Evolutionary conservation across 2,329 filamentous ascomycete species (phyloP), one percentile per base, ranked within the genome.

Genomic region (Epichloe glyceriae): DNA sequence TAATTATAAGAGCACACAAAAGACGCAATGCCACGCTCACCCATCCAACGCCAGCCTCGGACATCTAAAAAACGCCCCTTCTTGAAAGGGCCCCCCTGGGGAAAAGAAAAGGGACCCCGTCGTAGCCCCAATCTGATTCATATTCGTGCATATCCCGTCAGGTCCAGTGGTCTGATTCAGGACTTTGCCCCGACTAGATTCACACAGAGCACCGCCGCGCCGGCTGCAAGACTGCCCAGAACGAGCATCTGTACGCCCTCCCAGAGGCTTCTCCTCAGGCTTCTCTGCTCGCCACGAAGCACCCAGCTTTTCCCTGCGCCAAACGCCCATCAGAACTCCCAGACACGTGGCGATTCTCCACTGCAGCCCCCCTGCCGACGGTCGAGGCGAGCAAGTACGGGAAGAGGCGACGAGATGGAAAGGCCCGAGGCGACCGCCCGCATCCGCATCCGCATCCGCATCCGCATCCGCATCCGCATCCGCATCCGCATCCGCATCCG

Each of bases 351-450:
- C 67, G 8, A 78, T 72, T 42, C 76, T 80, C 64, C 74, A 77
- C 14, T 69, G 70, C 30, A 86, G 63, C 1, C 67, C 71, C 71
- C 5, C 58, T 48, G 0, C 60, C 64, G 0, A 73, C 66, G 2
- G 62, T 66, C 2, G 55, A 44, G 15, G 69, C 63, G 50, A 82
- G 75, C 52, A 84, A 76, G 61, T 85, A 85, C 0, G 81, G 81
- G 22, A 80, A 63, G 11, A 85, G 65, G 0, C 2, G 77, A 57
- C 0, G 80, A 76, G 40, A 85, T 78, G 0, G 76, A 82, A 10
- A 81, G 56, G 2, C 79, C 81, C 0, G 74, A 78, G 11, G 73
- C 61, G 37, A 68, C 61, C 0, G 76, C 73, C 26, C 64, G 63
- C 8, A 7, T 26, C 26, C 64, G 63, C 8, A 61, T 53, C 50